A percentile compares a stretch with the other conserved stretches of the same genome.
These are phyloP conservation scores for Cutaneotrichosporon cavernicola DNA, from an alignment of 1,284 basidiomycete species.

Conservation along the genomic window DNA sequence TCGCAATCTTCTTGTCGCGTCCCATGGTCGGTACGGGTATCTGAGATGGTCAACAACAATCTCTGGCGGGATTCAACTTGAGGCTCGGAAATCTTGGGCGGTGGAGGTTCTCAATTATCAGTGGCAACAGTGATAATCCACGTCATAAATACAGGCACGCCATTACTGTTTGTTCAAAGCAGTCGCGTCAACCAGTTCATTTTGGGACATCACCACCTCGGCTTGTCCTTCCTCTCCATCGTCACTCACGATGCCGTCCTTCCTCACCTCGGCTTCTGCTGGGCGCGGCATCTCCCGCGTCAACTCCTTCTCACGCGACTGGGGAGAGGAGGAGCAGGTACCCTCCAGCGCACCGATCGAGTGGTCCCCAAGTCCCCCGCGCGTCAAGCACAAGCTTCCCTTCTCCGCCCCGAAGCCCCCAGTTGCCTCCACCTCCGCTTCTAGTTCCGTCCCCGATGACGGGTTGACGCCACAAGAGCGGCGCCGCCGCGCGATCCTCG, in stretches of 20 bases:
- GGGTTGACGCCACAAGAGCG: slow-evolving; percentile 31
- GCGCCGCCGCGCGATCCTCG: slow-evolving; percentile 46
- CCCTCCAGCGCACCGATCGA: slow-evolving; percentile 23
- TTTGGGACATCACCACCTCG: background rate
- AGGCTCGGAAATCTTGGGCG: slow-evolving; percentile 9
- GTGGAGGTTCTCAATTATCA: slow-evolving; percentile 3
- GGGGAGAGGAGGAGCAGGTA: slow-evolving; percentile 38
- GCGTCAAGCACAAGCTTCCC: slow-evolving; percentile 1
- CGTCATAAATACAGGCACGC: background rate
- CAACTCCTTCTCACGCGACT: slow-evolving; percentile 44
- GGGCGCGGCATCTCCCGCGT: slow-evolving; percentile 33
- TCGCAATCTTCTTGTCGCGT: slow-evolving; percentile 62
- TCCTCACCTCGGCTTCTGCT: slow-evolving; percentile 20
- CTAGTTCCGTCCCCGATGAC: background rate
- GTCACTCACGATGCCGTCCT: slow-evolving; percentile 25
- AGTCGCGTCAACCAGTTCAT: slow-evolving; percentile 21
- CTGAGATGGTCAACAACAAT: background rate
- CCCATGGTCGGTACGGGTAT: slow-evolving; percentile 34
- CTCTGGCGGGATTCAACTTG: background rate
- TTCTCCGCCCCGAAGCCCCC: background rate
- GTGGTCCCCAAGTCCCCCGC: slow-evolving; percentile 33
- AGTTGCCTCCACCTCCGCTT: background rate
- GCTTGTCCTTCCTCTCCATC: background rate
- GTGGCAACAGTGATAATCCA: background rate
- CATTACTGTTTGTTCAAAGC: slow-evolving; percentile 6